Evolutionary conservation across 2,329 filamentous ascomycete genomes (phyloP).

Genomic region (Penicillium crustosum): DNA sequence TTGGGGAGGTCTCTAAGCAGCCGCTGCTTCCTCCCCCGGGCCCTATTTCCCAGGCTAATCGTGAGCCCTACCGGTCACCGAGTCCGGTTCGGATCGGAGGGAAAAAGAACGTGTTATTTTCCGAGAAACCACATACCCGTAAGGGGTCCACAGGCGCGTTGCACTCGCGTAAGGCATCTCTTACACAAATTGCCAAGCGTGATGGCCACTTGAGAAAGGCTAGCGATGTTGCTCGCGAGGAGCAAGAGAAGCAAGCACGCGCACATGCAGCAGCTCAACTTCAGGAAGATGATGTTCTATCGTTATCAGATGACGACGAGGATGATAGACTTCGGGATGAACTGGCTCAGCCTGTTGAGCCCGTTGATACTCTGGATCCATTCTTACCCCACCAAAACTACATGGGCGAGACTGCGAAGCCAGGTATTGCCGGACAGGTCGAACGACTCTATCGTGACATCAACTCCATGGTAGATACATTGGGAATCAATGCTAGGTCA

Average conservation of each 20-base stretch:
- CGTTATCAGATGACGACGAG: conserved; percentile 49
- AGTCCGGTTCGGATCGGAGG: conserved; percentile 44
- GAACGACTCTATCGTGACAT: conserved; percentile 53
- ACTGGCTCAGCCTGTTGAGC: conserved; percentile 44
- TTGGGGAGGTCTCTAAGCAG: conserved; percentile 46
- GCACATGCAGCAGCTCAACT: conserved; percentile 35
- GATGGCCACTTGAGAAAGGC: conserved; percentile 25
- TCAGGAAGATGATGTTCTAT: conserved; percentile 36
- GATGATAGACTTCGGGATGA: conserved; percentile 49
- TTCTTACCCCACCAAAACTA: conserved; percentile 52
- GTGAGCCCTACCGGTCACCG: conserved; percentile 46
- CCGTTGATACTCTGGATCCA: conserved; percentile 47
- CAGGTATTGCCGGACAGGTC: conserved; percentile 51
- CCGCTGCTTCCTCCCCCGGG: conserved; percentile 38
- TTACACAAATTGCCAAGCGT: conserved; percentile 36
- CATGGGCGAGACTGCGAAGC: conserved; percentile 45
- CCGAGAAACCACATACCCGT: conserved; percentile 30
- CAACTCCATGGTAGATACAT: conserved; percentile 84
- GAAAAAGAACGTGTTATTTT: conserved; percentile 29
- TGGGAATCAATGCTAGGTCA: conserved; percentile 80
- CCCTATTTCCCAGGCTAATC: conserved; percentile 31
- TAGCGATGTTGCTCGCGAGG: conserved; percentile 28
- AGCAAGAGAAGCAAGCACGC: conserved; percentile 32
- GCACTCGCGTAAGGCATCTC: conserved; percentile 41
- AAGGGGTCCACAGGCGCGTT: conserved; percentile 41